Evolutionary conservation across 2,329 filamentous ascomycete species (phyloP).

Genomic region (Aspergillus fischeri): DNA sequence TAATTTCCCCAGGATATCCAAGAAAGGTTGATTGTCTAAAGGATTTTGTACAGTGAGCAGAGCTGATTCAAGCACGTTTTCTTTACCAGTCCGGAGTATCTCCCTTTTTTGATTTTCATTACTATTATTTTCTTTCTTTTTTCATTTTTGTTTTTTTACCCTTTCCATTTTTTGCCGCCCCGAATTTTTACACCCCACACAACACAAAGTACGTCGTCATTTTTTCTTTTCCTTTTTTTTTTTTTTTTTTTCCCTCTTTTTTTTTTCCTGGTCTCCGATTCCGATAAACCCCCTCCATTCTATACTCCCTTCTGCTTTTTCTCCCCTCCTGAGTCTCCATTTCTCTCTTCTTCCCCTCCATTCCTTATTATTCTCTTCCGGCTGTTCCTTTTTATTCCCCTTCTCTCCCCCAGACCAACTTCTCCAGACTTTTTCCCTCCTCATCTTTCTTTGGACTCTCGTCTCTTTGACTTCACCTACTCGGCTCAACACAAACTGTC

Average conservation of each 20-base stretch:
- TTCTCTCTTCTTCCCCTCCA: slow-evolving; percentile 23
- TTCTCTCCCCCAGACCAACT: slow-evolving; percentile 23
- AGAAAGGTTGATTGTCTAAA: neutral
- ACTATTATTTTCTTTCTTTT: slow-evolving; percentile 11
- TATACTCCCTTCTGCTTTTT: slow-evolving; percentile 14
- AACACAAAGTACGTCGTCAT: slow-evolving; percentile 1
- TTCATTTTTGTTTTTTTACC: slow-evolving; percentile 5
- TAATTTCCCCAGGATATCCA: neutral
- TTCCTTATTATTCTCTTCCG: slow-evolving; percentile 14
- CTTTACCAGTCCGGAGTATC: slow-evolving; percentile 1
- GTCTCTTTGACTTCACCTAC: slow-evolving; percentile 14
- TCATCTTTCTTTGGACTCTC: slow-evolving; percentile 13
- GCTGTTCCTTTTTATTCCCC: slow-evolving; percentile 27
- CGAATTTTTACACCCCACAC: slow-evolving; percentile 11
- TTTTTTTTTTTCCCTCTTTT: slow-evolving; percentile 12
- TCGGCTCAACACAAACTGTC: slow-evolving; percentile 3
- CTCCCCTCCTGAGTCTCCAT: slow-evolving; percentile 23
- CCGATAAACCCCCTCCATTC: slow-evolving; percentile 20
- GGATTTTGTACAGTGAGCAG: neutral
- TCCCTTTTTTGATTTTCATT: slow-evolving; percentile 7
- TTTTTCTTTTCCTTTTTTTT: slow-evolving; percentile 12
- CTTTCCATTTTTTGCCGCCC: slow-evolving; percentile 16
- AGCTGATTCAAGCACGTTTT: slow-evolving; percentile 22
- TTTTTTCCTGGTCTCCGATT: slow-evolving; percentile 22
- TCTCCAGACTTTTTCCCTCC: slow-evolving; percentile 23